Base-by-base conservation (phyloP, 371 early-diverging fungal genomes). In the Mortierella polycephala region DNA sequence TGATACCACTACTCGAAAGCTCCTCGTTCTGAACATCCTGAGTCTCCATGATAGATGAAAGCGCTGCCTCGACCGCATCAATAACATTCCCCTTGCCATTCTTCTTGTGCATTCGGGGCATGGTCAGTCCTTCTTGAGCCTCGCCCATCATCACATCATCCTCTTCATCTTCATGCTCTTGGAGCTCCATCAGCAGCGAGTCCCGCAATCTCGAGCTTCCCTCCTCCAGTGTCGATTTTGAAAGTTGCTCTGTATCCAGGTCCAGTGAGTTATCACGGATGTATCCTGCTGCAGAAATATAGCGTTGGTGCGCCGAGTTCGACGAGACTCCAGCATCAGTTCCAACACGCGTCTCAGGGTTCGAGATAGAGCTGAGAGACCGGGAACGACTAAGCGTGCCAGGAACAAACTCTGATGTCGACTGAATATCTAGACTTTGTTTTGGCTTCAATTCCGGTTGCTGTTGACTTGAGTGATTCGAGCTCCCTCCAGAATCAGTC, bases 41-140 rank as follows among this genome's bases (percentile, higher is more conserved):
- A 0, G 47, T 66, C 44, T 86, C 88, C 57, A 91, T 75, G 51
- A 91, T 89, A 0, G 87, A 85, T 10, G 86, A 81, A 14, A 91
- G 64, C 23, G 85, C 89, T 10, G 89, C 91, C 56, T 89, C 87
- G 0, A 91, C 86, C 4, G 89, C 89, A 44, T 87, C 87, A 16
- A 91, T 84, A 8, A 88, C 89, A 37, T 84, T 81, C 46, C 67
- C 61, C 49, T 74, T 66, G 64, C 64, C 68, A 16, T 53, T 73
- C 64, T 56, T 69, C 60, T 53, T 73, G 49, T 45, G 46, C 68
- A 57, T 71, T 16, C 50, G 44, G 9, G 69, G 71, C 23, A 68
- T 67, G 9, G 72, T 71, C n/a, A 72, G 60, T 23, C 73, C 77
- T 8, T 30, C 58, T 18, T 55, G 46, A 8, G 23, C n/a, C 46